Base-by-base conservation (phyloP, 106 monocot species). In the Dioscorea dumetorum region DNA sequence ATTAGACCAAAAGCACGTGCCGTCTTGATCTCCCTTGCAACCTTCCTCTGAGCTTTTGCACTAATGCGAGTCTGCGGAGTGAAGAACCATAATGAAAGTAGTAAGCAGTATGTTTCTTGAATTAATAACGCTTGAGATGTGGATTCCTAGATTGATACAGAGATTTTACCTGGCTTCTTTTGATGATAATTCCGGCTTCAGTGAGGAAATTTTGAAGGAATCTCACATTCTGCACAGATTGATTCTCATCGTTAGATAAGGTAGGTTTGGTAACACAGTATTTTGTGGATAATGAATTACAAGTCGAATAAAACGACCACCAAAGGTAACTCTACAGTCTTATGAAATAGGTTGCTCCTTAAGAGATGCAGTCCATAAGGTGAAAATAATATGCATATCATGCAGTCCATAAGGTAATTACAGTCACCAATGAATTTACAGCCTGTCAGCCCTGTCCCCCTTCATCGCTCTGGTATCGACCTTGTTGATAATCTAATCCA, bases 21-120 rank as follows among this genome's bases (percentile, higher is more conserved):
- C n/a, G 65, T 66, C 65, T 66, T 66, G 34, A 66, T 66, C 49
- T 66, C 65, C 49, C 65, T 66, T 4, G 65, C 65, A 10, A 66
- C 48, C 49, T 66, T 66, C 34, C 65, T 66, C 49, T 66, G 65
- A 49, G 65, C 65, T 49, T 66, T 66, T 19, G 65, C 65, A 66
- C 65, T 66, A 50, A 66, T 66, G 2, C 20, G 14, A 66, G 65
- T 66, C 65, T 66, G 65, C 48, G 22, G 41, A 41, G 6, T 8
- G 41, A 41, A 41, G 41, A 41, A 10, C 5, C 0, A 41, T 41
- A 41, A 41, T 41, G 41, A 41, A 41, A 41, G 10, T 5, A 49
- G 62, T 2, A 66, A 34, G 2, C 5, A 54, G 1, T 16, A 54
- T 54, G 19, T 18, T 18, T 54, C 18, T 13, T 28, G 28, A 28